Evolutionary conservation across 805 yeast species (phyloP).

Genomic region (Metschnikowia peoriensis): DNA sequence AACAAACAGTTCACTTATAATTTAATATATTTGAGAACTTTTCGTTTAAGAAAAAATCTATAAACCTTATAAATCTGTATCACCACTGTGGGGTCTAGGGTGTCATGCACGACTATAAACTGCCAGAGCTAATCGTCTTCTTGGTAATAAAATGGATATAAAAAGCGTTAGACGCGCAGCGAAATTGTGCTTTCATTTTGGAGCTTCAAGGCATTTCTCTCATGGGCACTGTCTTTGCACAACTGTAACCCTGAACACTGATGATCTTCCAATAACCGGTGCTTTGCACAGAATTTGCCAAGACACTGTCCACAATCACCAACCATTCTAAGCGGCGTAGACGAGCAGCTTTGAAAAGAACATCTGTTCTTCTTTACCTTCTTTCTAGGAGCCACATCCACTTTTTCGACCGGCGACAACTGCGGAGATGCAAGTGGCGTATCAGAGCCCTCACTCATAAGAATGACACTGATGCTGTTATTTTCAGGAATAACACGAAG

Average conservation of each 20-base stretch:
- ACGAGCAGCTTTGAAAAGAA: conserved; percentile 56
- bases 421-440: conserved; percentile 23
- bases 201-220: conserved; percentile 77
- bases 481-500: conserved; percentile 19
- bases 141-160: too few species aligned
- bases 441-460: conserved; percentile 27
- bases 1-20: neutral
- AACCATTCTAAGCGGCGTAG: conserved; percentile 63
- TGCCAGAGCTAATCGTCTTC: neutral
- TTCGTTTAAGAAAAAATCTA: neutral
- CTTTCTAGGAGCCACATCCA: conserved; percentile 21
- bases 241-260: conserved; percentile 70
- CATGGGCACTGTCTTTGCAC: conserved; percentile 82
- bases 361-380: conserved; percentile 45
- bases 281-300: conserved; percentile 84
- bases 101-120: neutral
- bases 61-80: neutral
- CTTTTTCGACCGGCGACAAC: conserved; percentile 17
- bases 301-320: conserved; percentile 85
- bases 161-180: conserved; percentile 13
- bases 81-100: neutral
- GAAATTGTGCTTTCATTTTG: conserved; percentile 83
- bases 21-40: too few species aligned
- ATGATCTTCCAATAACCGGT: conserved; percentile 83
- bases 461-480: conserved; percentile 22